Evolutionary conservation across 176 grass and related monocot species (phyloP).

Genomic region (Bothriochloa decipiens): DNA sequence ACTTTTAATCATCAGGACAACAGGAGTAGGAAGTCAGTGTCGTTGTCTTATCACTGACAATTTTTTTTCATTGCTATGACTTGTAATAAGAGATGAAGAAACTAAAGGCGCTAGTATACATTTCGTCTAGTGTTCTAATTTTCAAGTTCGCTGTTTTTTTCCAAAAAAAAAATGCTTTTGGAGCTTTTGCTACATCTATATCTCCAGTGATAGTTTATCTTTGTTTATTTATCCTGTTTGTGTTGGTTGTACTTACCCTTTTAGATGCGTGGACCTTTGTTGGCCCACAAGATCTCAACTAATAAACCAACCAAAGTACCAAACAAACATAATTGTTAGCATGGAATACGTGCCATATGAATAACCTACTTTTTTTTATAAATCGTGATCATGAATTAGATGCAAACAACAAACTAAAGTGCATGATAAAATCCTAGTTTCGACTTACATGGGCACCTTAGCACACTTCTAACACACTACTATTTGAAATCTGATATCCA

Average conservation of each 20-base stretch:
- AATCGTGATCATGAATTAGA: background rate
- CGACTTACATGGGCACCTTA: background rate
- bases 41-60: background rate
- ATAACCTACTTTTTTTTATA: too few relatives aligned
- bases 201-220: background rate
- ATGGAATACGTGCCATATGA: background rate
- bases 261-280: background rate
- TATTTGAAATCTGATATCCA: too few relatives aligned
- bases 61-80: background rate
- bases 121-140: background rate
- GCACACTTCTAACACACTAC: too few relatives aligned
- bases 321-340: background rate
- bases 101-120: background rate
- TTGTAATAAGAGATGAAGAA: background rate
- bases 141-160: background rate
- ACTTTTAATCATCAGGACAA: background rate
- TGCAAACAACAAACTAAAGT: background rate
- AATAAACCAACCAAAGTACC: background rate
- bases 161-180: background rate
- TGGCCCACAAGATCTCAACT: background rate
- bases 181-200: background rate
- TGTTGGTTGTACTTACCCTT: background rate
- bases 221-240: background rate
- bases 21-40: background rate
- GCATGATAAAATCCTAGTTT: background rate